phyloP scores from a whole-genome alignment of 1,284 basidiomycete species.

The Sporisorium reilianum region DNA sequence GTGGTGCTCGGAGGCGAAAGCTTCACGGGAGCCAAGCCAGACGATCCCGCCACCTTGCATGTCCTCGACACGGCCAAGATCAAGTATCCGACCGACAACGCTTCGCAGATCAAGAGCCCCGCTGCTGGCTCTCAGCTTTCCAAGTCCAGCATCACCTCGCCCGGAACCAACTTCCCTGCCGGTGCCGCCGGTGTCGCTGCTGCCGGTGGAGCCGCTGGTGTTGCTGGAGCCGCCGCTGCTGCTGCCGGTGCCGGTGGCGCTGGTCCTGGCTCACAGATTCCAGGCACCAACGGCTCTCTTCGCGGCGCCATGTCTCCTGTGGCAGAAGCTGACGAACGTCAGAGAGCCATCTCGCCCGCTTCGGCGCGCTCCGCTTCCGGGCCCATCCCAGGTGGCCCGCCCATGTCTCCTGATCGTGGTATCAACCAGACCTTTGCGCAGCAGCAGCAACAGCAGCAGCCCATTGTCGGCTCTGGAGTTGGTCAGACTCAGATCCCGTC shows the following conservation, averaged over 20 bases:
- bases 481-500: slow-evolving; percentile 9
- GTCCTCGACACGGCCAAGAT: slow-evolving; percentile 72
- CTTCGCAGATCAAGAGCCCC: slow-evolving; percentile 40
- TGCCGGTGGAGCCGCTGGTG: slow-evolving; percentile 16
- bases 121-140: slow-evolving; percentile 19
- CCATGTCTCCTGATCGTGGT: slow-evolving; percentile 21
- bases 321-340: slow-evolving; percentile 39
- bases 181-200: slow-evolving; percentile 16
- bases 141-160: slow-evolving; percentile 41
- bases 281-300: slow-evolving; percentile 22
- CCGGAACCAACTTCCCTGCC: slow-evolving; percentile 8
- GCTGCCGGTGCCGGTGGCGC: slow-evolving; percentile 24
- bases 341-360: slow-evolving; percentile 51
- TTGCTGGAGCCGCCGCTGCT: slow-evolving; percentile 18
- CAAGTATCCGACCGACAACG: slow-evolving; percentile 67
- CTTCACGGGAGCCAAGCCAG: slow-evolving; percentile 77
- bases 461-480: neutral
- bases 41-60: slow-evolving; percentile 86
- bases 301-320: slow-evolving; percentile 50
- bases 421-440: slow-evolving; percentile 22
- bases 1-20: slow-evolving; percentile 96
- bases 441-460: slow-evolving; percentile 22
- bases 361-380: slow-evolving; percentile 11
- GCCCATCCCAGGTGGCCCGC: slow-evolving; percentile 18
- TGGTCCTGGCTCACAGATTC: slow-evolving; percentile 23